Base-by-base conservation (phyloP, 148 eudicot genomes). In the Heliamphora exappendiculata region DNA sequence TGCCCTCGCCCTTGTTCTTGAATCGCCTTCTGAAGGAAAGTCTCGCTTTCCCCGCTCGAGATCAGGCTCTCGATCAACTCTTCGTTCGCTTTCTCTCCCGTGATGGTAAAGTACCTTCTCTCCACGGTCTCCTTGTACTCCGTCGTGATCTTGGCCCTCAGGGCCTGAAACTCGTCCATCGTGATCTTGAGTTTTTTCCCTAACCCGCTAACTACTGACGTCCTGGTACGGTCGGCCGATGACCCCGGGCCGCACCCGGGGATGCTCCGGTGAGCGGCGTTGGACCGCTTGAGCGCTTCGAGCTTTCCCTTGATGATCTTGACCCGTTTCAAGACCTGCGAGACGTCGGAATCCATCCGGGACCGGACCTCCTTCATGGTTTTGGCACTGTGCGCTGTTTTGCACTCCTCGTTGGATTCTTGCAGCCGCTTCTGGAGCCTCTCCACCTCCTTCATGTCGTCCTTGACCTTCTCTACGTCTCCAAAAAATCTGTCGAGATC, bases 1-100 rank as follows among this genome's bases (percentile, higher is more conserved):
- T 83, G 87, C 2, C 88, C 91, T 24, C 89, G 63, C 1, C 91
- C 97, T 76, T 89, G 93, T n/a, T 89, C 93, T 55, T 89, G 91
- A n/a, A 90, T 88, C 0, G 92, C 93, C 77, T 89, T 84, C 53
- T 84, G 90, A 57, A 91, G 81, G 76, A 87, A 84, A 13, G 81
- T 67, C 75, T 90, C 92, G 26, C 88, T 83, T 60, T 84, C 91
- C 5, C 89, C 92, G 17, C 83, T 89, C 9, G 88, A 86, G 7
- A 91, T 88, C 31, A 91, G 67, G 77, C 82, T 89, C 64, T 91
- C 97, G 26, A 91, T 89, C n/a, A 83, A 75, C 0, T 85, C 75
- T 0, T 87, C 90, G 1, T 86, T 82, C 5, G 91, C 88, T 78
- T 88, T 91, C 71, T 91, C 91, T 11, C 93, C 90, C 11, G 93